A percentile compares a stretch with the other conserved stretches of the same genome.
Conservation (phyloP, 164 flowering plant genomes). For the Umbilicus rupestris region DNA sequence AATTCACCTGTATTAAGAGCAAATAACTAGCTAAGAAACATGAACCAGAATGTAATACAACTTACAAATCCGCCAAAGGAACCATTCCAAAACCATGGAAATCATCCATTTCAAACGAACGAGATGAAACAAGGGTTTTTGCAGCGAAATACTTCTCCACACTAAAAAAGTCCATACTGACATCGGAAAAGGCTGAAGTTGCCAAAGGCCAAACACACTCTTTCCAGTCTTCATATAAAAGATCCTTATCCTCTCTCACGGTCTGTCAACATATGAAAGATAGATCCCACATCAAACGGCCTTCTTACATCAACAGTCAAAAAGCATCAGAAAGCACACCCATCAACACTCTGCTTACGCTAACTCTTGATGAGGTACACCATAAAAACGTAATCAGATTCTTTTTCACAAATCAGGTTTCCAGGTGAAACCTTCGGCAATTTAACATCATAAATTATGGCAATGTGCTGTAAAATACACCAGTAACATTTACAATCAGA, state of each 20-base stretch:
- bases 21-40: background rate
- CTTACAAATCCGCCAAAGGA: slow-evolving; percentile 88
- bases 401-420: background rate
- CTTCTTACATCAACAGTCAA: background rate
- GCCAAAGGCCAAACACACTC: slow-evolving; percentile 66
- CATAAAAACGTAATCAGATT: background rate
- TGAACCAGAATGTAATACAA: background rate
- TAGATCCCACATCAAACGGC: slow-evolving; percentile 6
- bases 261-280: slow-evolving; percentile 50
- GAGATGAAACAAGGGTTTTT: slow-evolving; percentile 74
- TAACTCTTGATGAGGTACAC: no score
- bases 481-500: no score
- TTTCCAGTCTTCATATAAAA: slow-evolving; percentile 80
- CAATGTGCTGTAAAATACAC: background rate
- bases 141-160: slow-evolving; percentile 70
- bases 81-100: slow-evolving; percentile 94
- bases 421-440: background rate
- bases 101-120: slow-evolving; percentile 81
- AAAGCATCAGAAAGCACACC: no score
- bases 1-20: background rate
- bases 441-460: background rate
- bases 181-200: slow-evolving; percentile 21
- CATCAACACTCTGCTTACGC: no score
- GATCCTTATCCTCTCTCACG: slow-evolving; percentile 66
- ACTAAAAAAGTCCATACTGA: slow-evolving; percentile 43